Evolutionary conservation across 306 rosid genomes (phyloP), one percentile per base, ranked within the genome.

Genomic region (Quercus cerris): DNA sequence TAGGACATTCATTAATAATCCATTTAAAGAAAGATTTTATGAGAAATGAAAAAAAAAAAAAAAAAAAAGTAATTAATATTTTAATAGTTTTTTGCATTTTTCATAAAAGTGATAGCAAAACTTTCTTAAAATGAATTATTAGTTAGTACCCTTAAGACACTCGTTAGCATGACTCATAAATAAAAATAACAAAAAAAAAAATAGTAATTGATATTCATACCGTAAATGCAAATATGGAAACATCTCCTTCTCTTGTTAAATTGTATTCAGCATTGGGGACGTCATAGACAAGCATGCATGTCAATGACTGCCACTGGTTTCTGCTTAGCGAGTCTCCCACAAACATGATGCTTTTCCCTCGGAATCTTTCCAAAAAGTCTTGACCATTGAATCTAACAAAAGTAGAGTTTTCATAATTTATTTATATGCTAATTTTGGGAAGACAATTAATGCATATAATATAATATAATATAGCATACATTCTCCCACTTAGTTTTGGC

Each of bases 291-390:
- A 95, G 98, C 90, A 89, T 57, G 80, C 99, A 95, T 11, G 96
- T 89, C 52, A 95, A 78, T 3, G 99, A 95, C 56, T 91, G 94
- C 99, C 99, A 95, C 75, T 95, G 99, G 55, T 95, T 93, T 72
- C 82, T 56, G 86, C 99, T 95, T 10, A 95, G 81, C 3, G 99
- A 93, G 63, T 95, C 99, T 78, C 99, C 99, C 1, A 95, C 96
- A 23, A 95, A 95, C 95, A 95, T 93, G 30, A 95, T 88, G 75
- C 94, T 90, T 74, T 90, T 93, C 28, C 97, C 96, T 59, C 91
- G 89, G 70, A 81, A 55, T 70, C 79, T 85, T 73, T 91, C 89
- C 78, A 95, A 64, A 58, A 95, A 91, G 52, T 83, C 87, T 28
- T 28, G 31, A 13, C 94, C 98, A 23, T 95, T 49, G 74, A 95